These are phyloP conservation scores for Cladosporium sp. DNA, from an alignment of 2,329 filamentous ascomycete species.

Conservation along the genomic window DNA sequence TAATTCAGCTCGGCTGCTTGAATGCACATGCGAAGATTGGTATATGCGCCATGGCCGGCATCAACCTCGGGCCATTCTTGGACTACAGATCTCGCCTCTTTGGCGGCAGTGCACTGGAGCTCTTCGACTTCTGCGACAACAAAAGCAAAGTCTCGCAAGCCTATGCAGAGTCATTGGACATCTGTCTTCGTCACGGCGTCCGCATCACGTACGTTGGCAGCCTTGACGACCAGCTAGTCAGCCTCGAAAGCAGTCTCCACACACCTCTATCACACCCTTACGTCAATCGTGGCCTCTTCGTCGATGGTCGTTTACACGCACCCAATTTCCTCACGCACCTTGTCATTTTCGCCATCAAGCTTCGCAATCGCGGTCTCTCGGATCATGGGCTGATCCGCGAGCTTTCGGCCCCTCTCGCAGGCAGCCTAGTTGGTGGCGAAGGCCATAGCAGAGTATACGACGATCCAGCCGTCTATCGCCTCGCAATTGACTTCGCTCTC, in stretches of 20 bases:
- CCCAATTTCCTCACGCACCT: constrained; percentile 92
- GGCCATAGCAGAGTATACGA: constrained; percentile 93
- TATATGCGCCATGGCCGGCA: constrained; percentile 84
- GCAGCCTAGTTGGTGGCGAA: constrained; percentile 85
- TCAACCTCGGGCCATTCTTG: constrained; percentile 87
- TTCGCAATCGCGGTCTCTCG: constrained; percentile 86
- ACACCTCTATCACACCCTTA: constrained; percentile 83
- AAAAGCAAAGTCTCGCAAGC: constrained; percentile 77
- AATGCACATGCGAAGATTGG: constrained; percentile 68
- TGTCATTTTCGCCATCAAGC: constrained; percentile 86
- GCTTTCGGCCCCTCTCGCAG: constrained; percentile 80
- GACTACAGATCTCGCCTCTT: constrained; percentile 88
- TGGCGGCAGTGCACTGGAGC: constrained; percentile 84
- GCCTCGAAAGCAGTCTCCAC: constrained; percentile 87
- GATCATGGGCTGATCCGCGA: constrained; percentile 93
- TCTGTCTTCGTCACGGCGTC: constrained; percentile 72
- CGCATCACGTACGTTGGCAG: constrained; percentile 86
- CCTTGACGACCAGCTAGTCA: constrained; percentile 94
- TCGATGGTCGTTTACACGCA: constrained; percentile 86
- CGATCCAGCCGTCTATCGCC: constrained; percentile 77
- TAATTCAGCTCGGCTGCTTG: constrained; percentile 85
- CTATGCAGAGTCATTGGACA: constrained; percentile 71
- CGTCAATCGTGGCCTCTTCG: constrained; percentile 92
- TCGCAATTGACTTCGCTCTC: constrained; percentile 45
- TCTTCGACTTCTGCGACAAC: constrained; percentile 88